Conservation (phyloP, 345 rosid species). For the Theobroma cacao region DNA sequence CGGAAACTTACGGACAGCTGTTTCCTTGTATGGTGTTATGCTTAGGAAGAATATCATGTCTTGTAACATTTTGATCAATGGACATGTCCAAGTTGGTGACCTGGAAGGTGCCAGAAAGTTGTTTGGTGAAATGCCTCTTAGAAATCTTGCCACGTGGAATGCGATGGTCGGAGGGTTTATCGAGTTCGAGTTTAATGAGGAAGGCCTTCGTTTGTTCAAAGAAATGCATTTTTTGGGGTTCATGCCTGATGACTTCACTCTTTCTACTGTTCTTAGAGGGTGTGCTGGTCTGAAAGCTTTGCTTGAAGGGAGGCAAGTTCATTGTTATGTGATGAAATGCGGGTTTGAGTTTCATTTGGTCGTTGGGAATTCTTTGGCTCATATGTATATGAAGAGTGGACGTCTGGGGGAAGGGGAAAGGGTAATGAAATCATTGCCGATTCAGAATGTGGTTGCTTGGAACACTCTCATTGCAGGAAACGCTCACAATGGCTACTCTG, state of each 20-base stretch:
- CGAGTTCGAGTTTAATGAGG: conserved; percentile 55
- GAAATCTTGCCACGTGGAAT: conserved; percentile 70
- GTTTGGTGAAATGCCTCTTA: conserved; percentile 65
- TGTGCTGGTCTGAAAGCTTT: conserved; percentile 52
- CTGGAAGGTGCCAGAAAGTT: conserved; percentile 45
- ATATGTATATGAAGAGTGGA: conserved; percentile 73
- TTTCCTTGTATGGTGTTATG: conserved; percentile 45
- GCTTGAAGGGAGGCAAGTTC: conserved; percentile 55
- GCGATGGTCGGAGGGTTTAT: conserved; percentile 55
- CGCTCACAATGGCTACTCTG: conserved; percentile 57
- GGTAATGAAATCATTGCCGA: conserved; percentile 51
- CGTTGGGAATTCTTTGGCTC: conserved; percentile 66
- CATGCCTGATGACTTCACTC: conserved; percentile 54
- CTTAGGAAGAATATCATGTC: conserved; percentile 68
- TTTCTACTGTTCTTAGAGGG: conserved; percentile 68
- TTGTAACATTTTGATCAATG: conserved; percentile 66
- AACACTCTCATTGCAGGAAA: conserved; percentile 66
- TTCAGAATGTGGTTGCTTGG: conserved; percentile 59
- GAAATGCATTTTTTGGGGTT: conserved; percentile 54
- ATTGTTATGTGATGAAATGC: conserved; percentile 41
- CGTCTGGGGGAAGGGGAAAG: conserved; percentile 55
- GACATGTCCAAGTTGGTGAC: conserved; percentile 41
- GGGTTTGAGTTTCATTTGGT: conserved; percentile 52
- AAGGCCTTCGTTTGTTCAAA: conserved; percentile 47
- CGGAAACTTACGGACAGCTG: conserved; percentile 43